A percentile compares a stretch with the other conserved stretches of the same genome.
These are phyloP conservation scores for Coffea eugenioides DNA, from an alignment of 257 asterid genomes.

Conservation along the genomic window DNA sequence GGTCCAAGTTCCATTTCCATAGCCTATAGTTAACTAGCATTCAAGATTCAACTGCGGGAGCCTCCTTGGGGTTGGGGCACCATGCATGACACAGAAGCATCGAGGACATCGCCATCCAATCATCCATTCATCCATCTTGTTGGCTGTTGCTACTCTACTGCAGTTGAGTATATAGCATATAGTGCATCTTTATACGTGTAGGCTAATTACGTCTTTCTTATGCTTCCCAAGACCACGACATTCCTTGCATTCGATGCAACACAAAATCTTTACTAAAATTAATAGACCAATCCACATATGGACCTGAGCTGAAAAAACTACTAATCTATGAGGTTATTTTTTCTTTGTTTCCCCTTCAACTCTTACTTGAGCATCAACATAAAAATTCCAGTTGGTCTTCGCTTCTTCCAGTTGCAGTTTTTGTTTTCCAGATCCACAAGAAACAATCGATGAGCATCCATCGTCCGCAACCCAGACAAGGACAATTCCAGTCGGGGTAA, in stretches of 20 bases:
- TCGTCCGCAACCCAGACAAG: neutral
- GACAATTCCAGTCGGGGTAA: slow-evolving; percentile 4
- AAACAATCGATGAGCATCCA: neutral
- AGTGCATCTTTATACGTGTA: neutral
- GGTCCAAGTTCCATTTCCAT: neutral
- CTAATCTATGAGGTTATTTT: too few relatives aligned
- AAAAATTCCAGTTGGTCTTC: too few relatives aligned
- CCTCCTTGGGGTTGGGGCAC: too few relatives aligned
- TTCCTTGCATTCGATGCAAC: neutral
- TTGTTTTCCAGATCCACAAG: neutral
- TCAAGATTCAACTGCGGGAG: too few relatives aligned
- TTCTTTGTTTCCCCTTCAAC: too few relatives aligned
- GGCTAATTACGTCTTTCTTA: neutral
- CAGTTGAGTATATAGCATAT: too few relatives aligned
- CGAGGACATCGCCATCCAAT: too few relatives aligned
- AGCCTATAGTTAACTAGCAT: too few relatives aligned
- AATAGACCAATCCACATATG: neutral
- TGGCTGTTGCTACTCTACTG: too few relatives aligned
- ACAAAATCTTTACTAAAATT: neutral
- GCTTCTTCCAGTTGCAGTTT: neutral
- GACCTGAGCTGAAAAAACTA: neutral
- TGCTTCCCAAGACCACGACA: neutral
- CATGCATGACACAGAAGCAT: too few relatives aligned
- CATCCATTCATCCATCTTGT: neutral
- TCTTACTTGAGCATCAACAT: neutral